Conservation (phyloP, 148 eudicot species). For the Amaranthus palmeri region DNA sequence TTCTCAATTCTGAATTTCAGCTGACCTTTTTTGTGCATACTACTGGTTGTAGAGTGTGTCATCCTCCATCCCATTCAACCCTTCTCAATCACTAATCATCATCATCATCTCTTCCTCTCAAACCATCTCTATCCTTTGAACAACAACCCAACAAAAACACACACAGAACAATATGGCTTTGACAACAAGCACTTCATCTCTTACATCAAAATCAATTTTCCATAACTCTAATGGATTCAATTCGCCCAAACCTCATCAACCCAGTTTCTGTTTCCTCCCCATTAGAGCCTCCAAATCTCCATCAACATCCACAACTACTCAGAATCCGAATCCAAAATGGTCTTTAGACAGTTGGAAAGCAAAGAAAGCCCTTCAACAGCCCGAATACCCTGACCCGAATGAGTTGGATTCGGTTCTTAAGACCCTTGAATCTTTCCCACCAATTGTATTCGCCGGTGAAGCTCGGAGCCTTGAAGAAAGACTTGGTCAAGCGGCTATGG, state of each 20-base stretch:
- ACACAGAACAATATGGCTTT: conserved; percentile 12
- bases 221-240: background rate
- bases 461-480: conserved; percentile 57
- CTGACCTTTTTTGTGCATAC: too few relatives aligned
- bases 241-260: conserved; percentile 23
- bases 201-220: conserved; percentile 1
- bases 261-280: conserved; percentile 23
- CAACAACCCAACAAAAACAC: too few relatives aligned
- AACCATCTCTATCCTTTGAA: too few relatives aligned
- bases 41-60: too few relatives aligned
- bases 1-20: too few relatives aligned
- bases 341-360: conserved; percentile 47
- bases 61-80: too few relatives aligned
- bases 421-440: conserved; percentile 55
- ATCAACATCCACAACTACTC: conserved; percentile 13
- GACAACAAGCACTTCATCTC: background rate
- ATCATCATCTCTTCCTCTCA: too few relatives aligned
- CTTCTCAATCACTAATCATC: too few relatives aligned
- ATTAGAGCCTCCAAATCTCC: conserved; percentile 14
- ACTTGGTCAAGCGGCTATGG: conserved; percentile 62
- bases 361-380: conserved; percentile 50
- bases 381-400: conserved; percentile 47
- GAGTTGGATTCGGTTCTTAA: conserved; percentile 47
- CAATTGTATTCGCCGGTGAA: conserved; percentile 69
- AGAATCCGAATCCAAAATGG: conserved; percentile 30